Conservation (phyloP, 176 grass and related monocot species). For the Alopecurus myosuroides region DNA sequence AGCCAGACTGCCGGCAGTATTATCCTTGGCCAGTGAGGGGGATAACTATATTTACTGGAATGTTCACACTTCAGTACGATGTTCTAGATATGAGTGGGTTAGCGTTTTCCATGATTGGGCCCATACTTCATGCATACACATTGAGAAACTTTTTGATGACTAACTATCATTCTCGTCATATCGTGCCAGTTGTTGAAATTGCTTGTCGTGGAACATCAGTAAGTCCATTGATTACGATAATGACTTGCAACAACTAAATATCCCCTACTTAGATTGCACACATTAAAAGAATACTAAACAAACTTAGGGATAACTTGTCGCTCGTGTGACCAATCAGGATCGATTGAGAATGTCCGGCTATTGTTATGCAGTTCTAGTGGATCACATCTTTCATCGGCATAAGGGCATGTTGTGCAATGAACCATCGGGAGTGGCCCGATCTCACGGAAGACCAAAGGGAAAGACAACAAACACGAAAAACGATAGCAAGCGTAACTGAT, state of each 20-base stretch:
- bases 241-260: slow-evolving; percentile 19
- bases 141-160: neutral
- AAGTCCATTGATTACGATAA: slow-evolving; percentile 1
- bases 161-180: slow-evolving; percentile 16
- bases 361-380: neutral
- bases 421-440: too few species aligned
- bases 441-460: too few species aligned
- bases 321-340: neutral
- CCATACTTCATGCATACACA: neutral
- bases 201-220: neutral
- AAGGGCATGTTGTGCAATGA: too few species aligned
- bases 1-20: neutral
- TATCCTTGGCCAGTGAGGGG: neutral
- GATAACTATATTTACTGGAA: neutral
- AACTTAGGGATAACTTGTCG: neutral
- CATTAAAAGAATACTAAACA: neutral
- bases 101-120: neutral
- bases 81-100: neutral
- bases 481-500: too few species aligned
- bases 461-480: too few species aligned
- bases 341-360: neutral
- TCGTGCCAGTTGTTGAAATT: slow-evolving; percentile 6
- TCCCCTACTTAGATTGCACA: neutral
- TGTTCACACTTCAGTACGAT: neutral
- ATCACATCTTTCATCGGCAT: neutral